Base-by-base conservation (phyloP, 2,329 filamentous ascomycete genomes). In the Triangularia setosa region DNA sequence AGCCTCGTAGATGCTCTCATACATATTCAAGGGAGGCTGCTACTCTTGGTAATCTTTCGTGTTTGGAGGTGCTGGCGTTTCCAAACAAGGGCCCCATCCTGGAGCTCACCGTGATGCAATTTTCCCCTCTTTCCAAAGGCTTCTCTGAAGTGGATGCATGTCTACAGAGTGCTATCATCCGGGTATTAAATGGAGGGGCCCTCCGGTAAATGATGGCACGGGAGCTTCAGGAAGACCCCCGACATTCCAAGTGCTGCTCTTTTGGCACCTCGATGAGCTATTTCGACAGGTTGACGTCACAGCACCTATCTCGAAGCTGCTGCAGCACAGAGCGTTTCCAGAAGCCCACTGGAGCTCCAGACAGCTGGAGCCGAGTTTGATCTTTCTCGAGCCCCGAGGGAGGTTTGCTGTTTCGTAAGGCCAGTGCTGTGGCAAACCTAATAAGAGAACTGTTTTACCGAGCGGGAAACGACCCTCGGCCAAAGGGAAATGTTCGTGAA, bases 201-300 rank as follows among this genome's bases (percentile, higher is more conserved):
- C 18, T 48, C 40, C 40, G 40, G 40, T 48, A 23, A 4, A 48
- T 23, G 40, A 48, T 23, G 40, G n/a, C 18, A 48, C 40, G n/a
- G 40, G 18, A 48, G 40, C 40, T 48, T 48, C 40, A 21, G n/a
- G n/a, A 48, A 18, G n/a, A 9, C 40, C 40, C 33, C 40, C 18
- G 8, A 18, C n/a, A 48, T 5, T 9, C 40, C 40, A 21, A 21
- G 18, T 21, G 40, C 6, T 48, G 40, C 40, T 48, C n/a, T 18
- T 48, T 21, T 48, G 40, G 40, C 8, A 18, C 40, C 12, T 9
- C 18, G 4, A 21, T 48, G 40, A 48, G 40, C 40, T 59, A 23
- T 59, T 18, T 35, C 57, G 16, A 30, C 25, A 6, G 40, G 27
- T 60, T 60, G 58, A 60, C 58, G 58, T 60, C 58, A 60, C 58